phyloP scores from a whole-genome alignment of 805 yeast genomes.

The Ogataea trehalophila region DNA sequence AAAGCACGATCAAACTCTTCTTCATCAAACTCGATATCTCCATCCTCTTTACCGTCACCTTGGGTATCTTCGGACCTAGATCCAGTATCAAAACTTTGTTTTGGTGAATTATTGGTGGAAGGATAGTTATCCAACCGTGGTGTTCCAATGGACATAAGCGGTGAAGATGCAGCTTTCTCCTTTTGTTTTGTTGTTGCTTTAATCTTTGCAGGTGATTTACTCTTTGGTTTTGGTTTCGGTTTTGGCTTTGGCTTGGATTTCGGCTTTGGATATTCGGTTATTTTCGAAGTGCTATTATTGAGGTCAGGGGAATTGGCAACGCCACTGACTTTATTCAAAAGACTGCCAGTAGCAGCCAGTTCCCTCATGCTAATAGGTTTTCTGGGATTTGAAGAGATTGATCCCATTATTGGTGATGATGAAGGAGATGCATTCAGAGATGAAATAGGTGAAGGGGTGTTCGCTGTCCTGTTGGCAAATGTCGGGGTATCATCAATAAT shows the following conservation, averaged over 20 bases:
- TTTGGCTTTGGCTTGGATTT: neutral
- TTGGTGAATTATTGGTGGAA: conserved; percentile 6
- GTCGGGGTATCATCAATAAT: conserved; percentile 20
- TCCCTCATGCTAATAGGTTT: conserved; percentile 17
- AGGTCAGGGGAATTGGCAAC: neutral
- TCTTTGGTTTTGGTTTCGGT: neutral
- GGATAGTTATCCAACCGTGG: conserved; percentile 7
- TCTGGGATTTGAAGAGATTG: neutral
- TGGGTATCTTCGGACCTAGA: neutral
- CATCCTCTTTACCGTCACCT: conserved; percentile 7
- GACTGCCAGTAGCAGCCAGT: conserved; percentile 15
- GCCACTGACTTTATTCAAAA: conserved; percentile 4
- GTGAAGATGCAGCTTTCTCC: neutral
- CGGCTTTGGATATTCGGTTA: neutral
- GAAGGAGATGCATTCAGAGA: neutral
- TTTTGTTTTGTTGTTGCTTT: neutral
- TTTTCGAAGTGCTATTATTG: neutral
- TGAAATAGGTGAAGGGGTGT: neutral
- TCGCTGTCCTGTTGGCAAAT: neutral
- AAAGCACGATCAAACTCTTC: conserved; percentile 24
- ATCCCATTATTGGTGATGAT: neutral
- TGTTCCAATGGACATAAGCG: conserved; percentile 2
- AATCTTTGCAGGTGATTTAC: neutral
- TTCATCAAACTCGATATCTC: conserved; percentile 17
- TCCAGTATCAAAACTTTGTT: neutral